These are phyloP conservation scores for Alternaria arborescens DNA, from an alignment of 2,329 filamentous ascomycete species.

Conservation along the genomic window DNA sequence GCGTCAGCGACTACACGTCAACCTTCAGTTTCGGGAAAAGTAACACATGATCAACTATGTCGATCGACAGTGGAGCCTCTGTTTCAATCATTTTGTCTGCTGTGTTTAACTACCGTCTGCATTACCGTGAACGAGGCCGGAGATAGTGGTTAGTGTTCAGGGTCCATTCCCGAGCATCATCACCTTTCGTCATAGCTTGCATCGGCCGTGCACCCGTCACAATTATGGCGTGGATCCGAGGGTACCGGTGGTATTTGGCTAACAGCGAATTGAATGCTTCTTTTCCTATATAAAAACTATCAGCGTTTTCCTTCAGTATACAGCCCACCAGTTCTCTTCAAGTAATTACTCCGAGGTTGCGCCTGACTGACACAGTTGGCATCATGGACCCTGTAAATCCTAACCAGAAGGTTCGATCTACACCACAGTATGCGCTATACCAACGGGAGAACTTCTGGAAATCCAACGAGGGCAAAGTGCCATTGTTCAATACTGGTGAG, in stretches of 20 bases:
- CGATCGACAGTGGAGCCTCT: neutral
- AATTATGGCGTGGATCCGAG: slow-evolving; percentile 9
- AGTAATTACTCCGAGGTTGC: neutral
- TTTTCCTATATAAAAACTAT: neutral
- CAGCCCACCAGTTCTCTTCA: neutral
- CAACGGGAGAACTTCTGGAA: slow-evolving; percentile 66
- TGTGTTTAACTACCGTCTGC: neutral
- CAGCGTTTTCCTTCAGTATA: neutral
- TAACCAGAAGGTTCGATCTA: slow-evolving; percentile 60
- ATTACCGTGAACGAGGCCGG: neutral
- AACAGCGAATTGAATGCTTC: neutral
- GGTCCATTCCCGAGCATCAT: slow-evolving; percentile 13
- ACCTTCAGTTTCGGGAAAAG: neutral
- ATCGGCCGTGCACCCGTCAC: slow-evolving; percentile 16
- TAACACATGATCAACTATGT: neutral
- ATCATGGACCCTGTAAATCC: slow-evolving; percentile 61
- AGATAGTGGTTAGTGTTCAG: slow-evolving; percentile 13
- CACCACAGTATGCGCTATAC: slow-evolving; percentile 64
- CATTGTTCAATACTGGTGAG: slow-evolving; percentile 62
- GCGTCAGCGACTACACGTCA: neutral
- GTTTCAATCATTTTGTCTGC: neutral
- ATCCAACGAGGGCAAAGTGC: slow-evolving; percentile 59
- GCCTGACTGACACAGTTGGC: neutral
- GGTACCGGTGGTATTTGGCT: neutral
- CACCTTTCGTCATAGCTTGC: slow-evolving; percentile 18